Conservation (phyloP, 495 filamentous ascomycete species). For the Tetracladium setigerum region DNA sequence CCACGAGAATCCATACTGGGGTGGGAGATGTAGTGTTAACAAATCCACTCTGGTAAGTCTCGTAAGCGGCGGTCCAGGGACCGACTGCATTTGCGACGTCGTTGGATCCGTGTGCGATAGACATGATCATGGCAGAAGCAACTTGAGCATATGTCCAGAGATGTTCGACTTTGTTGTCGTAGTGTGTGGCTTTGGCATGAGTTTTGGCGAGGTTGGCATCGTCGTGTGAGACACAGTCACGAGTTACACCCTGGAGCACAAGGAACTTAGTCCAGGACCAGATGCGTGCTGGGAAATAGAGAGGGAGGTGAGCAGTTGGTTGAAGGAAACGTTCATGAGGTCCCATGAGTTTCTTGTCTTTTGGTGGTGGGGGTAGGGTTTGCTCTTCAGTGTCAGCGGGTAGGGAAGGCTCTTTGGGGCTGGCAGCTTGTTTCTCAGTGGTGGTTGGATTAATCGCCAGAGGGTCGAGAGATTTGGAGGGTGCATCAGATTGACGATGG, state of each 20-base stretch:
- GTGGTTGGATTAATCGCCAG: too few relatives aligned
- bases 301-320: conserved; percentile 7
- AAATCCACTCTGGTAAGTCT: conserved; percentile 47
- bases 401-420: neutral
- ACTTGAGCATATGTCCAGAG: conserved; percentile 70
- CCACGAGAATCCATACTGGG: conserved; percentile 58
- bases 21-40: conserved; percentile 44
- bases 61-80: conserved; percentile 60
- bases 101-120: conserved; percentile 73
- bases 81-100: conserved; percentile 72
- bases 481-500: conserved; percentile 8
- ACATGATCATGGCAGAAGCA: conserved; percentile 64
- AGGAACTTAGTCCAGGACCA: conserved; percentile 36
- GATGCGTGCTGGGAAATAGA: conserved; percentile 30
- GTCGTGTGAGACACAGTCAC: conserved; percentile 46
- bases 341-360: conserved; percentile 19
- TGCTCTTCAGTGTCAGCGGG: neutral
- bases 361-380: neutral
- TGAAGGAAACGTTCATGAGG: conserved; percentile 23
- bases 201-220: conserved; percentile 46
- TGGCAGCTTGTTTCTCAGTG: too few relatives aligned
- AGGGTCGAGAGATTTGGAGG: neutral
- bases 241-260: conserved; percentile 51
- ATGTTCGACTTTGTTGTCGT: conserved; percentile 70
- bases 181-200: conserved; percentile 56